Conservation (phyloP, 257 asterid species). For the Solanum bukasovii region DNA sequence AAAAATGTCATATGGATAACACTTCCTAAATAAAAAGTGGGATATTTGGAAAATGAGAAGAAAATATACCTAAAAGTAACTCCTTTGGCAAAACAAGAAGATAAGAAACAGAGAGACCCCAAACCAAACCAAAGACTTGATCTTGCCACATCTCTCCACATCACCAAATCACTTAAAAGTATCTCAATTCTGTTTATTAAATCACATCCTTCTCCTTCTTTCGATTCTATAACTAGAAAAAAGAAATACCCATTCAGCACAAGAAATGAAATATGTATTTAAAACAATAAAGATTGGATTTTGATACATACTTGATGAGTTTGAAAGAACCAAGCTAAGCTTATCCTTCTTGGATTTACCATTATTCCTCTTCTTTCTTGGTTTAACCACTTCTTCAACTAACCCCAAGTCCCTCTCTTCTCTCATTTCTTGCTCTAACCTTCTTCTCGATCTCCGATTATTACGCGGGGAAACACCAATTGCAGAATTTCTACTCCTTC, state of each 20-base stretch:
- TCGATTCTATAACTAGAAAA: conserved; percentile 15
- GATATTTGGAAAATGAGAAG: neutral
- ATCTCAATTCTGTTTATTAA: conserved; percentile 43
- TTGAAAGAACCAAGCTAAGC: conserved; percentile 22
- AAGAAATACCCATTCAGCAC: neutral
- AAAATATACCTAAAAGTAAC: conserved; percentile 54
- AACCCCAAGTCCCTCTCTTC: conserved; percentile 51
- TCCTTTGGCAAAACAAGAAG: conserved; percentile 68
- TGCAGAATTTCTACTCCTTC: conserved; percentile 32
- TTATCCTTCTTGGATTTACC: conserved; percentile 49
- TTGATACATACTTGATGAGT: conserved; percentile 40
- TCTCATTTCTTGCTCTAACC: conserved; percentile 55
- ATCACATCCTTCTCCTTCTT: conserved; percentile 26
- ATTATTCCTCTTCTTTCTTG: conserved; percentile 53
- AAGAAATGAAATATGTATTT: neutral
- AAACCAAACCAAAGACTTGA: conserved; percentile 98
- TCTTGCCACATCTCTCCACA: conserved; percentile 93
- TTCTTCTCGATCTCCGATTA: conserved; percentile 54
- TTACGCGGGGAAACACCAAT: conserved; percentile 49
- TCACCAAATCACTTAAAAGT: conserved; percentile 46
- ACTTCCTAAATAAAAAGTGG: neutral
- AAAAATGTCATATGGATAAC: neutral
- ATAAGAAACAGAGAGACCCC: conserved; percentile 70
- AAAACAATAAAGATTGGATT: neutral
- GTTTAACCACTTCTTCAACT: conserved; percentile 53